Evolutionary conservation across 345 rosid genomes (phyloP), one percentile per base, ranked within the genome.

Genomic region (Pseudoturritis turrita): DNA sequence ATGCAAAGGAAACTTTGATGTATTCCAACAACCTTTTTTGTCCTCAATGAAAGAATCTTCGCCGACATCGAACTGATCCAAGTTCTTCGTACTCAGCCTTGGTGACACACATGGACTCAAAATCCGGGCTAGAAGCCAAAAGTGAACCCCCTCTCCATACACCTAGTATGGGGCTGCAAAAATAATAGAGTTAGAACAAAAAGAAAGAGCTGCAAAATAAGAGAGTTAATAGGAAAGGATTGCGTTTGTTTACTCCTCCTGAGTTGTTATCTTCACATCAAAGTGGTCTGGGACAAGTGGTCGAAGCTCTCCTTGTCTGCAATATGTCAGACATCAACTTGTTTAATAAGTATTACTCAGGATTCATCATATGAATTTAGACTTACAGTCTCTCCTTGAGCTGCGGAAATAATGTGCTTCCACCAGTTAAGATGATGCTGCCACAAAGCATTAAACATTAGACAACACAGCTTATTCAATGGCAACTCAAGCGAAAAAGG

Each of bases 111-210:
- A 88, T 94, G 9, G 89, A 79, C 74, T 91, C 87, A 69, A 82
- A 94, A 71, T 87, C 96, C 0, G 97, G 97, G 80, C 96, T 91
- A 19, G 96, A 91, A 50, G 98, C 97, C 83, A 94, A 75, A 53
- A 91, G 88, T 21, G 98, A 94, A 51, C 97, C 98, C 9, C 97
- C 97, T 82, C 98, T 83, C 98, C 98, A 94, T 39, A 91, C 96
- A 77, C 93, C 97, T 56, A 88, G 79, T 55, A 94, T 77, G 36
- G 98, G 96, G 80, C 98, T 89, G 86, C 65, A 77, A 70, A 68
- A 50, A 35, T 13, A 51, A 54, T 44, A 54, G 22, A 31, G 73
- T 49, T 14, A 26, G 41, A 43, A 40, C 7, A 15, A 21, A 5
- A 7, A 2, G 0, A 5, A 47, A 25, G 13, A 21, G 6, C 28